Base-by-base conservation (phyloP, 495 filamentous ascomycete genomes). In the Penicillium soppii region DNA sequence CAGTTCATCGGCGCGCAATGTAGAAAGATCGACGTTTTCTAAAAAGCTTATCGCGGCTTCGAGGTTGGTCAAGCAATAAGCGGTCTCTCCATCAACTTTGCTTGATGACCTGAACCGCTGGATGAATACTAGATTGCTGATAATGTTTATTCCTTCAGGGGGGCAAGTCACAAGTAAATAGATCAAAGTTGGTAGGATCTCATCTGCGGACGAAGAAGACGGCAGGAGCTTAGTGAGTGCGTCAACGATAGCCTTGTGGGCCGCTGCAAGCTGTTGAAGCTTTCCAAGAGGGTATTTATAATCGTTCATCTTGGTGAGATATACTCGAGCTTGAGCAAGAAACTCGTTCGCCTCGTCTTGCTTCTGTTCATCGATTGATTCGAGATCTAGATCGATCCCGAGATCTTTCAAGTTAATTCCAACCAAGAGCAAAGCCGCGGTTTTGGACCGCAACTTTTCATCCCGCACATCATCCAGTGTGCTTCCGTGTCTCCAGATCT, bases 11-110 rank as follows among this genome's bases (percentile, higher is more conserved):
- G 87, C 87, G 47, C 92, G 84, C 9, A 99, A 78, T 39, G 86
- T 95, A 12, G 91, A 89, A 7, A 99, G 81, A 64, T 99, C 94
- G 22, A 99, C 92, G 20, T 94, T 97, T 59, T 97, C 92, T n/a
- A 99, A 75, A 62, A 99, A 99, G 45, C 86, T 89, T 37, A 97
- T 91, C 40, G 92, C 86, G 5, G 94, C 94, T 71, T 99, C 94
- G 9, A 97, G 84, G 60, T 94, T 97, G 10, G 94, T 96, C 32
- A 99, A 78, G 57, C 94, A 97, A 65, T 97, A 99, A 15, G 94
- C 92, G 9, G 89, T 87, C 67, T 97, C 95, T 21, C 94, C 94
- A 41, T 94, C 88, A 13, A 97, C 81, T 57, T 90, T 96, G 39
- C 72, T 87, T 38, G 88, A 82, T 53, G 90, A 86, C 51, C 94